Evolutionary conservation across 192 early-diverging fungal species (phyloP), one percentile per base, ranked within the genome.

Genomic region (Coemansia sp.): DNA sequence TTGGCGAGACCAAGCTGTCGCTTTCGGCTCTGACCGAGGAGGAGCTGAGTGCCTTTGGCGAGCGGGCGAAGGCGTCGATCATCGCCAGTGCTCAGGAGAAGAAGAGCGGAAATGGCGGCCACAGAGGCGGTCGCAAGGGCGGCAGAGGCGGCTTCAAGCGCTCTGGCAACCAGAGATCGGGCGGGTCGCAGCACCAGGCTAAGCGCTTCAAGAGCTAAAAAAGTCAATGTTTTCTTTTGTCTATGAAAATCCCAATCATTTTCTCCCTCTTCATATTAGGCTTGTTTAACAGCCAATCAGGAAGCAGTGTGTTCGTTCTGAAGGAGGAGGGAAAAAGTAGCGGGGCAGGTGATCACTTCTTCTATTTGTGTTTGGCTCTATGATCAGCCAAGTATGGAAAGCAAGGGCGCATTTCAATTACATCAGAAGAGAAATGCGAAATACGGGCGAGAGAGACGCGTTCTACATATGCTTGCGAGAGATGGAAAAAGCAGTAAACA

Each of bases 41-140:
- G 24, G 61, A 30, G 3, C 51, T 64, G 45, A 60, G 60, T 45
- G 67, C 58, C 9, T 70, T 70, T 35, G 52, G 41, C 28, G 67
- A 70, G 55, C 67, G 67, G 25, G 67, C 67, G 1, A 49, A 54
- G 43, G 50, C 54, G 8, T 53, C 65, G 7, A 19, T 34, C 13
- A 59, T 15, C 19, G 40, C 25, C 28, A 24, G 47, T 4, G 30
- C 29, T n/a, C n/a, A n/a, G 20, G 25, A 35, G n/a, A 56, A 51
- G 40, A 47, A 41, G 41, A 34, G 36, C 43, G 26, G 5, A 4
- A 4, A 38, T 10, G 17, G 38, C 19, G 64, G 13, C 23, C 42
- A 38, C 33, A 22, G 48, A 7, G 39, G 42, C 38, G 36, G 35
- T 10, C 42, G 38, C 43, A 39, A 41, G 25, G 39, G 41, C 48